Conservation (phyloP, 2,329 filamentous ascomycete species). For the Nemania abortiva region DNA sequence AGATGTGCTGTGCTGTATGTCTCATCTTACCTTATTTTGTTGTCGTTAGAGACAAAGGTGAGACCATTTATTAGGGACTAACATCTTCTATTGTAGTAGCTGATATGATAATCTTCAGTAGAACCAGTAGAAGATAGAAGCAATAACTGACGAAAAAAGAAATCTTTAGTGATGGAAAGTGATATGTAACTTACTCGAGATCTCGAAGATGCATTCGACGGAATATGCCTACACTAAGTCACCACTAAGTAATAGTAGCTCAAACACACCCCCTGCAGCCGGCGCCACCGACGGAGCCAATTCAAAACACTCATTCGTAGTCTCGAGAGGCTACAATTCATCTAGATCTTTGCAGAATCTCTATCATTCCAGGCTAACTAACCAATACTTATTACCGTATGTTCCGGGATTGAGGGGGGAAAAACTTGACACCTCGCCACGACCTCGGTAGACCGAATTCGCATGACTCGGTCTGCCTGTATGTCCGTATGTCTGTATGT, state of each 20-base stretch:
- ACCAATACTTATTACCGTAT: slow-evolving; percentile 1
- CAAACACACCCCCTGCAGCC: background rate
- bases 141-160: background rate
- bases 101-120: background rate
- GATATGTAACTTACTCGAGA: background rate
- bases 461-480: slow-evolving; percentile 19
- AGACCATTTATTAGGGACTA: background rate
- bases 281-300: slow-evolving; percentile 13
- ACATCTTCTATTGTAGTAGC: background rate
- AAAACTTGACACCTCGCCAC: slow-evolving; percentile 12
- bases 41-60: background rate
- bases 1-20: background rate
- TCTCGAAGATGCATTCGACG: background rate
- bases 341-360: background rate
- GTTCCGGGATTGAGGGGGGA: background rate
- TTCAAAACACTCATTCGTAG: slow-evolving; percentile 17
- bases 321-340: slow-evolving; percentile 5
- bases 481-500: slow-evolving; percentile 4
- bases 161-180: background rate
- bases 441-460: background rate
- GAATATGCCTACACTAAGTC: background rate
- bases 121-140: background rate
- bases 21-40: slow-evolving; percentile 2
- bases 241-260: background rate
- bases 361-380: slow-evolving; percentile 21